These are phyloP conservation scores for Pleodorina starrii DNA, from an alignment of 139 green algal genomes.

Conservation along the genomic window DNA sequence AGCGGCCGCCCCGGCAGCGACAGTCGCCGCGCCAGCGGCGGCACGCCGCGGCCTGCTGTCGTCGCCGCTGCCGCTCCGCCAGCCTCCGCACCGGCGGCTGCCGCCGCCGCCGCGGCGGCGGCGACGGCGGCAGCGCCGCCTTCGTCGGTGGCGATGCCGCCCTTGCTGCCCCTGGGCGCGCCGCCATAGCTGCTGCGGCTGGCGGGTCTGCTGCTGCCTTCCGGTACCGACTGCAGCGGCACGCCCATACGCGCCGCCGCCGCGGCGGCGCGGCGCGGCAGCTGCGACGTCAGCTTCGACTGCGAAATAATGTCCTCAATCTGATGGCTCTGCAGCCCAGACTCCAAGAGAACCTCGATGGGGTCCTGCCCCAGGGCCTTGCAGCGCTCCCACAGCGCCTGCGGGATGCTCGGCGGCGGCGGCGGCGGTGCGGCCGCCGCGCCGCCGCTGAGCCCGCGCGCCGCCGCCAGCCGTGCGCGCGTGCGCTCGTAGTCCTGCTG, in stretches of 20 bases:
- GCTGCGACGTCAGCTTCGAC: conserved; percentile 2
- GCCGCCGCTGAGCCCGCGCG: neutral
- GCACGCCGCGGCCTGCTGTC: neutral
- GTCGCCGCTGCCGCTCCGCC: neutral
- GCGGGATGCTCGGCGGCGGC: conserved; percentile 19
- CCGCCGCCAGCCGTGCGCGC: conserved; percentile 9
- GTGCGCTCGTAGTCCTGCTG: conserved; percentile 45
- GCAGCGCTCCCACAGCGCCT: conserved; percentile 5
- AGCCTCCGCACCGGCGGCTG: neutral
- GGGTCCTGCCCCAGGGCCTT: conserved; percentile 23
- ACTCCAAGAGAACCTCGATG: conserved; percentile 36
- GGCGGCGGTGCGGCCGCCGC: conserved; percentile 3
- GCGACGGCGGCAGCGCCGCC: neutral
- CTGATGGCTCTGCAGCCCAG: conserved; percentile 12
- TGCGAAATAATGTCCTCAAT: conserved; percentile 27
- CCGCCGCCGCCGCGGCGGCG: neutral
- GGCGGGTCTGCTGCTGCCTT: neutral
- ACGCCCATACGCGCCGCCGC: neutral
- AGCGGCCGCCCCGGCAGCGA: neutral
- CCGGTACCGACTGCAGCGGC: neutral
- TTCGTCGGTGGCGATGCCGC: neutral
- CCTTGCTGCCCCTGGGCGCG: too few relatives aligned
- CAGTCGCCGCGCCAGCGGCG: neutral
- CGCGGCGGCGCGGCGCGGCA: neutral
- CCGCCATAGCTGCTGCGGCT: neutral